Evolutionary conservation across 306 rosid genomes (phyloP).

Genomic region (Adenanthera pavonina): DNA sequence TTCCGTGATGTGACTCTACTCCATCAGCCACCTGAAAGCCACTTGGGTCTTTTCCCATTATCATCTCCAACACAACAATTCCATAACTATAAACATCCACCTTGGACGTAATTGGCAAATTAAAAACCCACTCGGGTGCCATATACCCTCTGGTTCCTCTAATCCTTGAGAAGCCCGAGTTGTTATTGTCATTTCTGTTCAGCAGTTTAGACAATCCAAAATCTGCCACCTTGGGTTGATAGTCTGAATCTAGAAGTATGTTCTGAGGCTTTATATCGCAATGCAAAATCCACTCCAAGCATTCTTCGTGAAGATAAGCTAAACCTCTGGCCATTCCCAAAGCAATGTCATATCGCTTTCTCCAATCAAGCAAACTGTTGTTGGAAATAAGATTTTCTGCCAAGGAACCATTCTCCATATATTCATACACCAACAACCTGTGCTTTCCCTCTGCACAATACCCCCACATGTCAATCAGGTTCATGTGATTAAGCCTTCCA

Average conservation of each 20-base stretch:
- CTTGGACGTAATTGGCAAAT: constrained; percentile 51
- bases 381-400: neutral
- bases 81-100: constrained; percentile 59
- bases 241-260: neutral
- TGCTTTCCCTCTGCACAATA: neutral
- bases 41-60: constrained; percentile 39
- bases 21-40: constrained; percentile 1
- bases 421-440: neutral
- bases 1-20: constrained; percentile 32
- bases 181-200: constrained; percentile 25
- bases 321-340: neutral
- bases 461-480: neutral
- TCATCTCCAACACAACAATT: constrained; percentile 46
- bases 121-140: constrained; percentile 58
- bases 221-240: neutral
- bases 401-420: neutral
- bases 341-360: neutral
- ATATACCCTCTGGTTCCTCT: constrained; percentile 62
- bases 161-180: constrained; percentile 46
- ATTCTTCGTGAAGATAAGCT: neutral
- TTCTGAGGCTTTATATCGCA: neutral
- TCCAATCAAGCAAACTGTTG: neutral
- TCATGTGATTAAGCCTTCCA: neutral
- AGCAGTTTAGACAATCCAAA: neutral
- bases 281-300: neutral